These are phyloP conservation scores for Fagopyrum homotropicum DNA, from an alignment of 148 eudicot species.

Conservation along the genomic window DNA sequence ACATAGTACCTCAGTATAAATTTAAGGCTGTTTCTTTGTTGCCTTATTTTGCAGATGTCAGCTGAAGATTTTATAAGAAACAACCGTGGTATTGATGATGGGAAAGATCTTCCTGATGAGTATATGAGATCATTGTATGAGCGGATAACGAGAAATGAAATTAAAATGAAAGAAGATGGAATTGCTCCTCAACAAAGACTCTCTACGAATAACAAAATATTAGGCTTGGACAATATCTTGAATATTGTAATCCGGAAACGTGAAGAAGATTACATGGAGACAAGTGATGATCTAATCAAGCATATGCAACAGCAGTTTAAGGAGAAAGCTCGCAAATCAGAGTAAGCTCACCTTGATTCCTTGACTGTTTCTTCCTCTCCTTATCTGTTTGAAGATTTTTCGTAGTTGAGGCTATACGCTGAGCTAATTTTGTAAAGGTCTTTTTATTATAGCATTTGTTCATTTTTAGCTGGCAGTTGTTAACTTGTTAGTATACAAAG, in stretches of 20 bases:
- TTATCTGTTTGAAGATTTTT: background rate
- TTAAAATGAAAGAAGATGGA: conserved; percentile 86
- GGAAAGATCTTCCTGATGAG: conserved; percentile 90
- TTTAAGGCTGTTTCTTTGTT: background rate
- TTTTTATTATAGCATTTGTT: background rate
- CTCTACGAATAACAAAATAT: conserved; percentile 64
- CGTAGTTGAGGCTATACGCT: background rate
- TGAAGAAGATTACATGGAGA: conserved; percentile 63
- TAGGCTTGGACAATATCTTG: conserved; percentile 83
- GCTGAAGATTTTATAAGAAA: conserved; percentile 87
- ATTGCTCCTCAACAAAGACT: conserved; percentile 70
- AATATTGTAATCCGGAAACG: conserved; percentile 86
- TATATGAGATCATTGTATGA: conserved; percentile 83
- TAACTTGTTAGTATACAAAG: too few relatives aligned
- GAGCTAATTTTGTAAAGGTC: background rate
- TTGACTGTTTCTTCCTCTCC: background rate
- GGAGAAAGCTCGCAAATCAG: conserved; percentile 97
- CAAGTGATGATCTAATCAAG: conserved; percentile 81
- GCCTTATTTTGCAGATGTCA: conserved; percentile 62
- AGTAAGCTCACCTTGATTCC: conserved; percentile 44
- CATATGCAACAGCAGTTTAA: conserved; percentile 98
- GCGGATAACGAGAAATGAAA: conserved; percentile 83
- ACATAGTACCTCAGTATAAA: background rate
- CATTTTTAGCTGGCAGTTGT: background rate
- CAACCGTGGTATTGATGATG: conserved; percentile 97